Base-by-base conservation (phyloP, 2,329 filamentous ascomycete species). In the Colletotrichum aenigma region DNA sequence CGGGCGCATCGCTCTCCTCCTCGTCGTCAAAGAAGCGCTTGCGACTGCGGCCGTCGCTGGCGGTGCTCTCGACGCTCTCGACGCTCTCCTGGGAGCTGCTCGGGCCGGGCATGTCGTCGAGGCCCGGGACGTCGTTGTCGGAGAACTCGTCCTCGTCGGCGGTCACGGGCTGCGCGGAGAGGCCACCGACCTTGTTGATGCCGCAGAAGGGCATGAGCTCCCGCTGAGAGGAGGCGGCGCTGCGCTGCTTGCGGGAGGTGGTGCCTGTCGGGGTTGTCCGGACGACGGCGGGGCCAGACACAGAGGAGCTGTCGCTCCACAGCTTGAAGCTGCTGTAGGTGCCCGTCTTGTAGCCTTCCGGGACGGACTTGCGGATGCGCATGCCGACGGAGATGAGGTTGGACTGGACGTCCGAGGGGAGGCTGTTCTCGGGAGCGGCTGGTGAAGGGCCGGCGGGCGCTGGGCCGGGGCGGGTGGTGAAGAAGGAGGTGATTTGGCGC, bases 311-410 rank as follows among this genome's bases (percentile, higher is more conserved):
- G 21, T 89, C 87, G 68, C 85, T 82, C 84, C 89, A 92, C 26
- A 92, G 84, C 62, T 88, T 86, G 81, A 91, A 92, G 76, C 83
- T 84, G 81, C 88, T 86, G 68, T 82, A 80, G 77, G 83, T 84
- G 71, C 90, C 90, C 3, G 95, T 98, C 87, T 98, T 97, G 89
- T 98, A 98, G 75, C 96, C 96, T 83, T 98, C 96, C 1, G 95
- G 94, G 9, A 98, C 94, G 13, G 94, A 94, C 87, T 98, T 98
- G 82, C 96, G 94, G 66, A 98, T 91, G 28, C 96, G 93, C 96
- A 98, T 98, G 80, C 96, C 96, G 78, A 98, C 96, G 80, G 91
- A 95, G 56, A 98, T 89, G n/a, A 98, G 92, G 77, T 94, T 94
- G 43, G 96, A 90, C 84, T 98, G 95, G 36, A 97, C 89, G 9